phyloP scores from a whole-genome alignment of 441 rosid genomes.

The Erysimum cheiri region DNA sequence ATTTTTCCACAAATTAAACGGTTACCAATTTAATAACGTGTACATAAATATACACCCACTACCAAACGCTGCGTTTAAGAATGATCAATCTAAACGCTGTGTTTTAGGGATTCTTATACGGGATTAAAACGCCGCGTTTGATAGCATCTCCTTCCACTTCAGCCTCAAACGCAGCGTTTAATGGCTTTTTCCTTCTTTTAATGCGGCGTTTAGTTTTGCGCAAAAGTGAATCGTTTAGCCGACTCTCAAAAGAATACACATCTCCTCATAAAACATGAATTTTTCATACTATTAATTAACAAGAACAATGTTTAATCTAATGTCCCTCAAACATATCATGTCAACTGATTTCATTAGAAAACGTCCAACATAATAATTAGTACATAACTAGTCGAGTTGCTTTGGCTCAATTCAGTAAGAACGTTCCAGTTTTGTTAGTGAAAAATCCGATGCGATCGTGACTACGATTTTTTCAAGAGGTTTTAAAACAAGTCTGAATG shows the following conservation, averaged over 20 bases:
- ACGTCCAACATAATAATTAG: not conserved
- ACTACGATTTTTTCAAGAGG: not conserved
- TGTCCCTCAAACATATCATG: not conserved
- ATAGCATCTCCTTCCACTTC: no score
- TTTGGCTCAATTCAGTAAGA: not conserved
- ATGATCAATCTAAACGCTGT: not conserved
- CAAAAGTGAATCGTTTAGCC: no score
- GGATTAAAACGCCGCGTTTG: not conserved
- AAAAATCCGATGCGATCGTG: not conserved
- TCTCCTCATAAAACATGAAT: not conserved
- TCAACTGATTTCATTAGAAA: not conserved
- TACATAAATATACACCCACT: not conserved
- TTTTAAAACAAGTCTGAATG: conserved; percentile 17
- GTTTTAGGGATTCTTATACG: not conserved
- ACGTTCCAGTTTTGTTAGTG: not conserved
- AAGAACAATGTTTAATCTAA: not conserved
- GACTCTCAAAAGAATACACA: not conserved
- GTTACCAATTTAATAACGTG: conserved; percentile 29
- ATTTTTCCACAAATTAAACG: not conserved
- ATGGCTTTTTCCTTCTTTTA: no score
- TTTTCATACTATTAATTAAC: not conserved
- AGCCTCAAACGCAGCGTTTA: not conserved
- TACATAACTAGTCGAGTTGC: not conserved
- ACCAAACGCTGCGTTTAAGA: not conserved
- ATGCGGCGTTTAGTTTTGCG: no score